Evolutionary conservation across 2,329 filamentous ascomycete genomes (phyloP).

Genomic region (Fusarium lateritium): DNA sequence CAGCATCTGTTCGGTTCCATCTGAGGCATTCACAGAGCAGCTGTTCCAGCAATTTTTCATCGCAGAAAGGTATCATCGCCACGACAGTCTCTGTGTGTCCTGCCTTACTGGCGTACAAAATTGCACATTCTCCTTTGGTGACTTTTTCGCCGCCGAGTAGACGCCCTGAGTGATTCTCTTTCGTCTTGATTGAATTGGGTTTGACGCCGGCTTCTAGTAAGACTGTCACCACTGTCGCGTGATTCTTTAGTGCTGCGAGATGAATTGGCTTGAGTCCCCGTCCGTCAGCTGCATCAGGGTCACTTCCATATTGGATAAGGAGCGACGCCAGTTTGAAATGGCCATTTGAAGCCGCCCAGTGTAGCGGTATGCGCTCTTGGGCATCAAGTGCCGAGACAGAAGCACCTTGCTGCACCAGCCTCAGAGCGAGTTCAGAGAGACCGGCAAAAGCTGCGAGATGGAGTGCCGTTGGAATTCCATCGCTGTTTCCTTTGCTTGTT

Average conservation of each 20-base stretch:
- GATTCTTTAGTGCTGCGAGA: slow-evolving; percentile 33
- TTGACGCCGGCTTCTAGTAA: slow-evolving; percentile 35
- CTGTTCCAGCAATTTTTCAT: slow-evolving; percentile 26
- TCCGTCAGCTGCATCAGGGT: slow-evolving; percentile 26
- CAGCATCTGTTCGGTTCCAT: slow-evolving; percentile 24
- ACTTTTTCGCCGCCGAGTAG: neutral
- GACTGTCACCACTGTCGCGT: slow-evolving; percentile 4
- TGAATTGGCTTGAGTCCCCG: slow-evolving; percentile 40
- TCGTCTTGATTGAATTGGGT: slow-evolving; percentile 31
- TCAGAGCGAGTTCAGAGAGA: slow-evolving; percentile 21
- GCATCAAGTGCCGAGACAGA: slow-evolving; percentile 19
- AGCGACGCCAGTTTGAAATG: slow-evolving; percentile 30
- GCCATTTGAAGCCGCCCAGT: slow-evolving; percentile 43
- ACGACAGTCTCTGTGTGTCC: slow-evolving; percentile 32
- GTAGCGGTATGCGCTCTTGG: slow-evolving; percentile 35
- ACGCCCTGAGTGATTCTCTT: neutral
- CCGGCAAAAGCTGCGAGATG: slow-evolving; percentile 43
- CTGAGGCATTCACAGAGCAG: slow-evolving; percentile 40
- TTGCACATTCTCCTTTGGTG: slow-evolving; percentile 31
- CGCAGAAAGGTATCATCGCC: slow-evolving; percentile 40
- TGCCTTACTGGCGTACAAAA: slow-evolving; percentile 34
- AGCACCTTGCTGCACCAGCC: slow-evolving; percentile 15
- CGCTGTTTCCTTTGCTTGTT: neutral
- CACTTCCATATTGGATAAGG: slow-evolving; percentile 25
- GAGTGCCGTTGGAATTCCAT: slow-evolving; percentile 35